phyloP scores from a whole-genome alignment of 441 rosid species.

The Pelargonium australe region DNA sequence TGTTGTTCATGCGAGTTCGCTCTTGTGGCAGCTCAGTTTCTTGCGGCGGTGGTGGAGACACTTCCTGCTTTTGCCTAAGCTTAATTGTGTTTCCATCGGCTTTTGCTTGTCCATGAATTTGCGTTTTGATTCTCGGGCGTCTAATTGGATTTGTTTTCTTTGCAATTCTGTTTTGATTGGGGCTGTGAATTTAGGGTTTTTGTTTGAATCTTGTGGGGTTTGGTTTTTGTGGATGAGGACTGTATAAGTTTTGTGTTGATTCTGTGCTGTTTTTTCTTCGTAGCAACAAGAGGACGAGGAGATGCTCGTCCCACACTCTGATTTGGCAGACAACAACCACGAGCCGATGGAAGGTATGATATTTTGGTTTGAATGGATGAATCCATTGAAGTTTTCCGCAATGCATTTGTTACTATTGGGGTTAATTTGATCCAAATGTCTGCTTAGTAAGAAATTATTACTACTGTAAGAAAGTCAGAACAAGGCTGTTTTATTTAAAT shows the following conservation, averaged over 20 bases:
- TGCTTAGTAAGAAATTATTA: not conserved
- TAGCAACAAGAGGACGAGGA: conserved; percentile 88
- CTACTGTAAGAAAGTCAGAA: not conserved
- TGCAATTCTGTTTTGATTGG: conserved; percentile 16
- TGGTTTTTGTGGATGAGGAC: conserved; percentile 42
- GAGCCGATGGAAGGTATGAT: conserved; percentile 87
- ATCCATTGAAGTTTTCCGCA: not conserved
- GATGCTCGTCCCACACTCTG: conserved; percentile 92
- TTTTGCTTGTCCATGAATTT: not conserved
- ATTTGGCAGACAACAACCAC: conserved; percentile 78
- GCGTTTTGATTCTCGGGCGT: conserved; percentile 1
- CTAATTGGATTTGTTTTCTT: not conserved
- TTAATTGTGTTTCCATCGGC: not conserved
- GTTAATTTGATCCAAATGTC: conserved; percentile 1
- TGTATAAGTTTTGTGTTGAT: conserved; percentile 27
- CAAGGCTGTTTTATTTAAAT: not conserved
- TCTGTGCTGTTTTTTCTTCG: conserved; percentile 23
- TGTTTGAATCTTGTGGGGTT: conserved; percentile 9
- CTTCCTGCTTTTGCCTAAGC: not conserved
- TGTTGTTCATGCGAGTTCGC: not conserved
- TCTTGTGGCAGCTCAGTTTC: not conserved
- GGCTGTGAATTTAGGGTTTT: not conserved
- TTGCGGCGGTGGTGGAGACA: not conserved
- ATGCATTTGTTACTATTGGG: not conserved
- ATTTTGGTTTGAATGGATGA: not conserved